Evolutionary conservation across 441 rosid genomes (phyloP), one percentile per base, ranked within the genome.

Genomic region (Omphalea diandra): DNA sequence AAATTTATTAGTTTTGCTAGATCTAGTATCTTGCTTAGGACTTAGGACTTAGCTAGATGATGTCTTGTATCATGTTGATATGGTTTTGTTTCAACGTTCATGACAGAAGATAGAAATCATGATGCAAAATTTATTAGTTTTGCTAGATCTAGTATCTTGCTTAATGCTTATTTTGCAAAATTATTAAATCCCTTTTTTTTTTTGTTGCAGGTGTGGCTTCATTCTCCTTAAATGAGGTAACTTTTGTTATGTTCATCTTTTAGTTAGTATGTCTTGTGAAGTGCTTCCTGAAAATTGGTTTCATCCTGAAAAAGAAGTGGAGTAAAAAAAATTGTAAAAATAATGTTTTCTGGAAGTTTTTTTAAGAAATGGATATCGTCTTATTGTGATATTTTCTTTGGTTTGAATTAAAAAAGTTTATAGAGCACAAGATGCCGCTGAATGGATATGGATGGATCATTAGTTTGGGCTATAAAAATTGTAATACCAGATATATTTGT

Each of bases 201-300:
- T 59, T 65, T 77, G 64, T 77, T 78, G 81, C 91, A 93, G 98
- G 87, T 73, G 74, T 67, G 69, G 83, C 69, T 71, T 77, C 83
- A 35, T 77, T 83, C 60, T 71, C 78, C 3, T 66, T 80, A 50
- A 63, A 83, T 66, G 81, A 86, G 97, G 98, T 89, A 81, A 71
- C 46, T 67, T 64, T 63, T 78, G 63, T 65, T 61, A 5, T 49
- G 2, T 36, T 70, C 14, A 38, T 69, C 22, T 55, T 40, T 72
- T 44, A 35, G 14, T 17, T 62, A 38, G 22, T 17, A 17, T 38
- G 31, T 14, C 54, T 5, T 29, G 33, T 59, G 22, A 1, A 67
- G 53, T 49, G 35, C 52, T 55, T 41, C 27, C 3, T 14, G 20
- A 52, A 33, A 24, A 24, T 41, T 7, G 4, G 7, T 50, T 43